Evolutionary conservation across 2,329 filamentous ascomycete species (phyloP), one percentile per base, ranked within the genome.

Genomic region (Zasmidium citrigriseum): DNA sequence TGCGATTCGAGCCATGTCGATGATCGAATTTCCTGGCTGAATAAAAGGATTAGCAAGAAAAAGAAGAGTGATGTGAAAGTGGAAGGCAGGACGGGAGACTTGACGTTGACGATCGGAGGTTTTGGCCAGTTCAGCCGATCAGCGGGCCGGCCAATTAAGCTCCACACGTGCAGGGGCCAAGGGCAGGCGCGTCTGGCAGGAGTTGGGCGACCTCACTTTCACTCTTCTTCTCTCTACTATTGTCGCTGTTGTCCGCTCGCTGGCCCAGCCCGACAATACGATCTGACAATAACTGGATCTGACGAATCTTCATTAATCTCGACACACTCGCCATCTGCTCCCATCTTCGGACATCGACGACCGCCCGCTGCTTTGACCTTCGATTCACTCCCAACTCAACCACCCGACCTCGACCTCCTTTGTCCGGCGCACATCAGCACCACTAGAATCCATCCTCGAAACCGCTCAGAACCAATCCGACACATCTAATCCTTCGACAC

Each of bases 1-100:
- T 22, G 58, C 23, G 2, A 41, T 24, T 7, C 56, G 49, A 49
- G 50, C 48, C 55, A 60, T 59, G 3, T 12, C 46, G 46, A 18
- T 41, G 45, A 21, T 27, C 34, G 16, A n/a, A 10, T n/a, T 41
- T n/a, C 5, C 18, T 47, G 10, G n/a, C n/a, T n/a, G 18, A 22
- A 46, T 7, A 46, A 18, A 9, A n/a, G 16, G 20, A 9, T 46
- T n/a, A 18, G n/a, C 10, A 29, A 24, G 47, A 27, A 25, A 25
- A 21, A 25, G 38, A n/a, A 25, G 14, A 22, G 9, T 16, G 10
- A 21, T 14, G 22, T 20, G 38, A 45, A 45, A 24, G 50, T 18
- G 9, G 20, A 52, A 44, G 50, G 16, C 16, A 52, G 29, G 20
- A 23, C 22, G 29, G 21, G 25, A 9, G 11, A 5, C 50, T 22